phyloP scores from a whole-genome alignment of 306 rosid species.

The Ochetophila trinervis region DNA sequence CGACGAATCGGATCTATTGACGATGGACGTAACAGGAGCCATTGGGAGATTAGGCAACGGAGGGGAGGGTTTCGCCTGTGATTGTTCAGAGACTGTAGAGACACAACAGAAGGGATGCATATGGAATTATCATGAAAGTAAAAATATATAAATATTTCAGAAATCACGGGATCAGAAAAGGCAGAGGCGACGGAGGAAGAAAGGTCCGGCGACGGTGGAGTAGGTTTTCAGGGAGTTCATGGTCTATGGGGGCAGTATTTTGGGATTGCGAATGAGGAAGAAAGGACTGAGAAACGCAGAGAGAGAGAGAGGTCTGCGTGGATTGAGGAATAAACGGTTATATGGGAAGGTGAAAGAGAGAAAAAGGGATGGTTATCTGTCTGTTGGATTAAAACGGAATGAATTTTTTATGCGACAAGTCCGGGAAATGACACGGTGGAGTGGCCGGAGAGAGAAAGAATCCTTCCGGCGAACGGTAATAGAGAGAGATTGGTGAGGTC shows the following conservation, averaged over 20 bases:
- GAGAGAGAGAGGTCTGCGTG: conserved; percentile 27
- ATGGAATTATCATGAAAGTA: conserved; percentile 23
- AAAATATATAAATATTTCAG: background rate
- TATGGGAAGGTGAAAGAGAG: background rate
- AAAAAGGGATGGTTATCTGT: background rate
- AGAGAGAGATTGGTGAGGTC: no score
- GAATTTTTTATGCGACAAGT: background rate
- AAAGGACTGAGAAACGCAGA: background rate
- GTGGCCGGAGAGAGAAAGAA: background rate
- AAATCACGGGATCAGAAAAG: conserved; percentile 15
- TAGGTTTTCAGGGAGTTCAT: conserved; percentile 32
- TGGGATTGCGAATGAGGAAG: conserved; percentile 5
- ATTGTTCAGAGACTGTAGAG: conserved; percentile 70
- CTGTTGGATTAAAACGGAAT: background rate
- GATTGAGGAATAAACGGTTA: conserved; percentile 38
- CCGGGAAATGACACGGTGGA: background rate
- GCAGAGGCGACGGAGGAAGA: conserved; percentile 31
- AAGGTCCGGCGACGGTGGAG: conserved; percentile 12
- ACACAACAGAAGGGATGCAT: conserved; percentile 92
- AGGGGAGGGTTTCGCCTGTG: conserved; percentile 50
- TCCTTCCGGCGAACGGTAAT: background rate
- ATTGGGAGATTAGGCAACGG: conserved; percentile 51
- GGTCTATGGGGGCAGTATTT: background rate
- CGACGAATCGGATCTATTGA: conserved; percentile 64
- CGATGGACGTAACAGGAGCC: conserved; percentile 30